These are phyloP conservation scores for Colletotrichum kahawae DNA, from an alignment of 2,329 filamentous ascomycete species.

Conservation along the genomic window DNA sequence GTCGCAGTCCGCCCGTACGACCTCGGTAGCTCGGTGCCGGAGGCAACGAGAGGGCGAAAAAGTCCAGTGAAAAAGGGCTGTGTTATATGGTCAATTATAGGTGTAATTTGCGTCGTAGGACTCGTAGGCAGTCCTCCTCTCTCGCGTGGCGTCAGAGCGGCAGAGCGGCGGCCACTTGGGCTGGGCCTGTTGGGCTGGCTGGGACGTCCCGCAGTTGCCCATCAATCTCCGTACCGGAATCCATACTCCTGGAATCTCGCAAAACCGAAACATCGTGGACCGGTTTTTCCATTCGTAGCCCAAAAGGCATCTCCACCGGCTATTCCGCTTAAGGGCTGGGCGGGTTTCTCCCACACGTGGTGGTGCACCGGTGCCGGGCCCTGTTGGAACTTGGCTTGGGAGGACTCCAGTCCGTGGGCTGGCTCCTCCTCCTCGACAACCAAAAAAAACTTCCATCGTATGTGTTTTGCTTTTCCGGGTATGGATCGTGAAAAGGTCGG, in stretches of 20 bases:
- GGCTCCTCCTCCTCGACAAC: not conserved
- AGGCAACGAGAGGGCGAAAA: not conserved
- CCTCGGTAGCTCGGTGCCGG: not conserved
- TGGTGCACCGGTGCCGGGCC: not conserved
- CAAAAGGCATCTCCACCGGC: not conserved
- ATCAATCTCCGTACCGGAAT: not conserved
- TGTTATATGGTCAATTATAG: not conserved
- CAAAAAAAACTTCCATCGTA: not conserved
- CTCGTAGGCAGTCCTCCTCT: not conserved
- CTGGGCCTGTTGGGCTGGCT: not conserved
- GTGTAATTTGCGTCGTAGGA: not conserved
- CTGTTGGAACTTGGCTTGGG: not conserved
- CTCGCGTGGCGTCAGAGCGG: not conserved
- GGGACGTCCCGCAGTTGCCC: not conserved
- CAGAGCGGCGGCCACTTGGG: not conserved
- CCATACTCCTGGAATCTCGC: slow-evolving; percentile 14
- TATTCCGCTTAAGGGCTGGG: not conserved
- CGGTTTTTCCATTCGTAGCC: not conserved
- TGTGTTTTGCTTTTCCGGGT: not conserved
- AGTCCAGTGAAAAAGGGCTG: not conserved
- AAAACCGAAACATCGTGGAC: not conserved
- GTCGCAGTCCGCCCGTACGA: not conserved
- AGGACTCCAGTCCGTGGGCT: not conserved
- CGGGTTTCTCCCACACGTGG: not conserved
- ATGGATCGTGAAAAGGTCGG: not conserved